Base-by-base conservation (phyloP, 257 asterid genomes). In the Verbascum thapsus region DNA sequence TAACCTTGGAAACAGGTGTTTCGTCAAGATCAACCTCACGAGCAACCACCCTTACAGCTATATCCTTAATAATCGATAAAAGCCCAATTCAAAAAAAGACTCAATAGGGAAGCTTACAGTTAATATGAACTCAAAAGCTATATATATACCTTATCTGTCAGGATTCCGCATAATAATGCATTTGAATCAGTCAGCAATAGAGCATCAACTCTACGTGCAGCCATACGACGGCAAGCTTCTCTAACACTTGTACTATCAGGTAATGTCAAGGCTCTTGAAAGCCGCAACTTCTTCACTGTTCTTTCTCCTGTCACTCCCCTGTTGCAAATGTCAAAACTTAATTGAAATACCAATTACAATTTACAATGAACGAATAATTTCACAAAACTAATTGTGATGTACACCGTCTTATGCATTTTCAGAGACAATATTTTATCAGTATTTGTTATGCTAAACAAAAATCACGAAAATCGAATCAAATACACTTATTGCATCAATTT, bases 71-170 rank as follows among this genome's bases (percentile, higher is more conserved):
- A 13, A 67, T 44, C 40, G 64, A 45, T 23, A 12, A 63, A 48
- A 19, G n/a, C n/a, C 45, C 56, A 26, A 10, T 30, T 47, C 32
- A 58, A 71, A 5, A n/a, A n/a, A n/a, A n/a, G n/a, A n/a, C n/a
- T n/a, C n/a, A n/a, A n/a, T n/a, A n/a, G n/a, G n/a, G n/a, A n/a
- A n/a, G n/a, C n/a, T n/a, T n/a, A n/a, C n/a, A n/a, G n/a, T n/a
- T n/a, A n/a, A n/a, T 37, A 44, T 18, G 40, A 53, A 71, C 37
- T 52, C 64, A 50, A 58, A n/a, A 26, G 65, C 26, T 44, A 67
- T n/a, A n/a, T n/a, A n/a, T n/a, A n/a, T 71, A 87, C 99, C 95
- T 87, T 94, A 71, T 90, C 99, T 15, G 99, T 94, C 71, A 94
- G 77, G 77, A 94, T 94, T 68, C 99, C 99, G 19, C 97, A 87